Evolutionary conservation across 2,329 filamentous ascomycete species (phyloP).

Genomic region (Alternaria rosae): DNA sequence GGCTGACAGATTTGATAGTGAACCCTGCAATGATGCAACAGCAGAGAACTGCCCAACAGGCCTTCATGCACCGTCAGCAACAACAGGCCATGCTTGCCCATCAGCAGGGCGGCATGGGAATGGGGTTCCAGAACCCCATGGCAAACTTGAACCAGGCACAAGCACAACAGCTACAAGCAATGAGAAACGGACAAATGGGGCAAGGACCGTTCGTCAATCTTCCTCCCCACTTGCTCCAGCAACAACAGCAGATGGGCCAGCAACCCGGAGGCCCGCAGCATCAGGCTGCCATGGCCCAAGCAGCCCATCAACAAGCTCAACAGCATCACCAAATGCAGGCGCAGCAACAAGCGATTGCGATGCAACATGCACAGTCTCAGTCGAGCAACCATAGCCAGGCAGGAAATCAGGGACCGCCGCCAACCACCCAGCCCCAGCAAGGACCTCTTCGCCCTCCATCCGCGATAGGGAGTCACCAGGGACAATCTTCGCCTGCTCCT

Average conservation of each 20-base stretch:
- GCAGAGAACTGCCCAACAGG: conserved; percentile 52
- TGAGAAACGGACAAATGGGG: conserved; percentile 35
- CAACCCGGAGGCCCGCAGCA: conserved; percentile 48
- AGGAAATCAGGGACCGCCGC: conserved; percentile 49
- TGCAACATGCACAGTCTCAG: conserved; percentile 60
- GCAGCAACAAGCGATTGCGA: conserved; percentile 48
- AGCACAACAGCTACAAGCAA: conserved; percentile 40
- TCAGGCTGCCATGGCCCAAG: conserved; percentile 53
- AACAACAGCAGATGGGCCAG: conserved; percentile 57
- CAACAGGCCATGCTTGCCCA: conserved; percentile 63
- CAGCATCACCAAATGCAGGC: conserved; percentile 53
- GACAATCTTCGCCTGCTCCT: conserved; percentile 50
- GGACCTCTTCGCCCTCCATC: conserved; percentile 50
- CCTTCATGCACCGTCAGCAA: conserved; percentile 59
- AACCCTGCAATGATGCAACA: conserved; percentile 55
- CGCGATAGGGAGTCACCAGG: conserved; percentile 48
- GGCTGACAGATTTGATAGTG: conserved; percentile 31
- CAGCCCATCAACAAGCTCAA: conserved; percentile 51
- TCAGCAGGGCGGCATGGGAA: conserved; percentile 61
- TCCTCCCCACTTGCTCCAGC: conserved; percentile 50
- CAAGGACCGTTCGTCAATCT: conserved; percentile 35
- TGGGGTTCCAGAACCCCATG: conserved; percentile 64
- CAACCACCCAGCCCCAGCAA: conserved; percentile 46
- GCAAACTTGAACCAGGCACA: conserved; percentile 55
- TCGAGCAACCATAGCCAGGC: conserved; percentile 58